Evolutionary conservation across 352 stramenopile species (phyloP).

Genomic region (Globisporangium ultimum): DNA sequence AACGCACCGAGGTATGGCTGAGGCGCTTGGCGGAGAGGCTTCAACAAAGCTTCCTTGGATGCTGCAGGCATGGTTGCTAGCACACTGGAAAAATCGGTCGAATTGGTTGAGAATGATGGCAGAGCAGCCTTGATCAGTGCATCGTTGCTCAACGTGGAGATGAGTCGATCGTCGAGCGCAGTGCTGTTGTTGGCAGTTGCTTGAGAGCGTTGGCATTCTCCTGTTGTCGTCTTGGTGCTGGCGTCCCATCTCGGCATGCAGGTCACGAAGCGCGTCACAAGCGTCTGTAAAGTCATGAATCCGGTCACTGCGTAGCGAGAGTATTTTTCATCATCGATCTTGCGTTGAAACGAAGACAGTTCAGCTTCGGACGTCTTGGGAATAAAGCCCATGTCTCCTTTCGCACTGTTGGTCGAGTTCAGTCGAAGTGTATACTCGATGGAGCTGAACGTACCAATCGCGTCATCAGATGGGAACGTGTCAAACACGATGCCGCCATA

Average conservation of each 20-base stretch:
- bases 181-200: conserved; percentile 22
- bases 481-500: conserved; percentile 66
- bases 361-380: too few species aligned
- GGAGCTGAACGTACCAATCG: conserved; percentile 39
- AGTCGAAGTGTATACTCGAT: conserved; percentile 68
- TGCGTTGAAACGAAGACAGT: too few species aligned
- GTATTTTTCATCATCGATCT: conserved; percentile 50
- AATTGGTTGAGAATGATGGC: too few species aligned
- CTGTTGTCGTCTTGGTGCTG: too few species aligned
- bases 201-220: conserved; percentile 34
- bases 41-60: conserved; percentile 34
- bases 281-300: too few species aligned
- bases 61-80: conserved; percentile 18
- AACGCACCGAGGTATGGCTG: conserved; percentile 46
- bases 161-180: conserved; percentile 27
- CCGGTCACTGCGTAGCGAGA: conserved; percentile 31
- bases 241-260: too few species aligned
- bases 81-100: conserved; percentile 20
- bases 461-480: conserved; percentile 25
- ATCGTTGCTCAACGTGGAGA: conserved; percentile 43
- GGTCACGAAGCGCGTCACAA: too few species aligned
- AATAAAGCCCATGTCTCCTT: too few species aligned
- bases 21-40: conserved; percentile 49
- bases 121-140: conserved; percentile 29
- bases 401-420: conserved; percentile 48